Percentiles rank a stretch among this genome's conserved stretches.
These are phyloP conservation scores for Debaryomyces castellii DNA, from an alignment of 805 yeast species.

Conservation along the genomic window DNA sequence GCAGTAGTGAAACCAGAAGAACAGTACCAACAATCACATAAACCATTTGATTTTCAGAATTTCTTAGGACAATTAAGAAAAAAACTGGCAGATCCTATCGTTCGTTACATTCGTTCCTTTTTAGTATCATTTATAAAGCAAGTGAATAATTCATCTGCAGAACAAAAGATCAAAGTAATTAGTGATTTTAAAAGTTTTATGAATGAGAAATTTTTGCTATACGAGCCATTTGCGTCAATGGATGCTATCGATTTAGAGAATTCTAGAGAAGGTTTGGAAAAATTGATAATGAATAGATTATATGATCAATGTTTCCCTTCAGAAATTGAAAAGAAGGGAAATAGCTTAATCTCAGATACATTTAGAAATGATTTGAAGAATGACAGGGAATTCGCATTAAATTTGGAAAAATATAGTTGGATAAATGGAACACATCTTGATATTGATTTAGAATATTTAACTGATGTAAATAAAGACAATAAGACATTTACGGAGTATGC, in stretches of 20 bases:
- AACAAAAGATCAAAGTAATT: conserved; percentile 77
- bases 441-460: conserved; percentile 46
- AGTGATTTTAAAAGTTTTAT: conserved; percentile 76
- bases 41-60: conserved; percentile 77
- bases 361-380: conserved; percentile 56
- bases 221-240: conserved; percentile 74
- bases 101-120: conserved; percentile 82
- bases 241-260: conserved; percentile 59
- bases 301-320: conserved; percentile 83
- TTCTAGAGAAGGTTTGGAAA: conserved; percentile 89
- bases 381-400: conserved; percentile 53
- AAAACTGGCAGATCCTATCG: conserved; percentile 83
- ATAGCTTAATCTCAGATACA: conserved; percentile 36
- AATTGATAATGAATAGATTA: conserved; percentile 83
- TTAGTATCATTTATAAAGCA: conserved; percentile 70
- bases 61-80: conserved; percentile 71
- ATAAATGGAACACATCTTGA: conserved; percentile 76
- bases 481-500: conserved; percentile 58
- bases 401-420: conserved; percentile 67
- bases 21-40: conserved; percentile 42
- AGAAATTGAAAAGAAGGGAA: conserved; percentile 38
- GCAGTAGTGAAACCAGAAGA: conserved; percentile 27
- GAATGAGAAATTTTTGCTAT: conserved; percentile 55
- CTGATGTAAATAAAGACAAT: conserved; percentile 25
- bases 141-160: conserved; percentile 57